Evolutionary conservation across 306 rosid genomes (phyloP).

Genomic region (Bauhinia variegata): DNA sequence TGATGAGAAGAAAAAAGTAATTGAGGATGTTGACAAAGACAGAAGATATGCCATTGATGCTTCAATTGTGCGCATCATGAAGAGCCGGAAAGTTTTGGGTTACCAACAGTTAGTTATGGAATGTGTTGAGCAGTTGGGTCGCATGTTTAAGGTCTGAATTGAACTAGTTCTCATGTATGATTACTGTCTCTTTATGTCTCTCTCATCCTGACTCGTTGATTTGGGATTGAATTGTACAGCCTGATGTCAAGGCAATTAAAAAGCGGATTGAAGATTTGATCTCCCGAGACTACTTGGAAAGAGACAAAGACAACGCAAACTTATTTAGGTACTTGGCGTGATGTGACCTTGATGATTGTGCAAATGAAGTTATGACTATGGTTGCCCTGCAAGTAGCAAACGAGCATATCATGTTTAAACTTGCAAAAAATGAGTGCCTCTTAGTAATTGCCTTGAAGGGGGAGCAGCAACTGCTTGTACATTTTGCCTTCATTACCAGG

Average conservation of each 20-base stretch:
- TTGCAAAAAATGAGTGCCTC: conserved; percentile 36
- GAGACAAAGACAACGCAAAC: conserved; percentile 90
- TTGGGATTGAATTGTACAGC: conserved; percentile 50
- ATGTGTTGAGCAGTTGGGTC: conserved; percentile 91
- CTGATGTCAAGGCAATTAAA: conserved; percentile 89
- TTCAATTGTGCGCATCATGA: conserved; percentile 93
- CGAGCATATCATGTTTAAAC: conserved; percentile 30
- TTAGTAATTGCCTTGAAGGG: conserved; percentile 41
- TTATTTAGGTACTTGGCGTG: conserved; percentile 88
- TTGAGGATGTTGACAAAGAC: conserved; percentile 94
- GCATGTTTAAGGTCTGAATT: conserved; percentile 81
- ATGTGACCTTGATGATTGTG: conserved; percentile 35
- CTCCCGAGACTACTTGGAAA: conserved; percentile 92
- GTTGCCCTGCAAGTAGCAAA: conserved; percentile 38
- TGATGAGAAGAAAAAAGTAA: conserved; percentile 91
- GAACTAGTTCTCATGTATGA: conserved; percentile 8
- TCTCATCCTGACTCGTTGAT: conserved; percentile 19
- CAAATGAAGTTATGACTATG: conserved; percentile 30
- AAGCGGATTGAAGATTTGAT: conserved; percentile 96
- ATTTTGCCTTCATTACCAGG: conserved; percentile 54
- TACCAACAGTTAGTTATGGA: conserved; percentile 88
- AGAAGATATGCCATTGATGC: conserved; percentile 96
- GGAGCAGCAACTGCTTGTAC: conserved; percentile 49
- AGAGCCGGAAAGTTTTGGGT: conserved; percentile 80
- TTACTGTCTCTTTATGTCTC: conserved; percentile 1